These are phyloP conservation scores for Pseudognaphalium luteoalbum DNA, from an alignment of 129 eudicot species.

Conservation along the genomic window DNA sequence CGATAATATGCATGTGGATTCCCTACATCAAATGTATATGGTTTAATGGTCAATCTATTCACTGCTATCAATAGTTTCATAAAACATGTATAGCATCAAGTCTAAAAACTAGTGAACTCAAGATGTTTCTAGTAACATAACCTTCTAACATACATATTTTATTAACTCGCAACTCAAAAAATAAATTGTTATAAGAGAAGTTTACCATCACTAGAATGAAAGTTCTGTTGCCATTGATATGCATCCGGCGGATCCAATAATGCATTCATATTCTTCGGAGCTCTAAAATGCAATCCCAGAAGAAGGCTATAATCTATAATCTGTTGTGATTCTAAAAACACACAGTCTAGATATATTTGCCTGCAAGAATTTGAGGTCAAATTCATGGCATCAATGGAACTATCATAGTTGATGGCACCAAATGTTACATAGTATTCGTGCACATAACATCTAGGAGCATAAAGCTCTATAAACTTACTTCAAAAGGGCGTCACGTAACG, in stretches of 20 bases:
- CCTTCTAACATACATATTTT: neutral
- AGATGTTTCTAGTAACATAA: neutral
- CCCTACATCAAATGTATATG: neutral
- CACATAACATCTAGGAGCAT: no score
- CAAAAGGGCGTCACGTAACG: conserved; percentile 68
- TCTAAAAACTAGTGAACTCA: neutral
- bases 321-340: conserved; percentile 64
- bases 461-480: conserved; percentile 45
- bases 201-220: conserved; percentile 42
- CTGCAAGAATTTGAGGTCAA: conserved; percentile 40
- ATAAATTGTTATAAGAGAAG: neutral
- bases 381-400: neutral
- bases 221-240: conserved; percentile 15
- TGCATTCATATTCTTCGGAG: conserved; percentile 73
- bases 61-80: neutral
- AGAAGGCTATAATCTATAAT: conserved; percentile 91
- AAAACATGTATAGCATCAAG: neutral
- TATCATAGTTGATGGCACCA: neutral
- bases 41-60: neutral
- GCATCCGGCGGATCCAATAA: conserved; percentile 55
- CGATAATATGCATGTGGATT: no score
- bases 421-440: neutral
- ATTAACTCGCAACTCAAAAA: neutral
- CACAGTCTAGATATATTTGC: conserved; percentile 62
- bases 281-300: conserved; percentile 83